Evolutionary conservation across 805 yeast species (phyloP).

Genomic region (Saturnispora besseyi): DNA sequence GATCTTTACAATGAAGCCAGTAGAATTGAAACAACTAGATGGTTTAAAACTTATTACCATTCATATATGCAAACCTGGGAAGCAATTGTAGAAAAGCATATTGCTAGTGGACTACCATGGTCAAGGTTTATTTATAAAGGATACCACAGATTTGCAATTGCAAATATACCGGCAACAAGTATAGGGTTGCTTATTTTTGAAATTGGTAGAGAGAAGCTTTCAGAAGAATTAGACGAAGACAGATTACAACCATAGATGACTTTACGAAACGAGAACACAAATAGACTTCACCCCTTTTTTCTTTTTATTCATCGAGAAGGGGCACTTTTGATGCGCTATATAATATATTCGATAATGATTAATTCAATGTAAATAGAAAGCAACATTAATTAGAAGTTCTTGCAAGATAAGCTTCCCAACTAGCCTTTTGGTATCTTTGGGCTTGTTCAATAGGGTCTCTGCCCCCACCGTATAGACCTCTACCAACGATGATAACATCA

Average conservation of each 20-base stretch:
- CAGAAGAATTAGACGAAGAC: slow-evolving; percentile 21
- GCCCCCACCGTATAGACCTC: slow-evolving; percentile 92
- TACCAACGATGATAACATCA: slow-evolving; percentile 95
- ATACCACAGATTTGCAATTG: slow-evolving; percentile 57
- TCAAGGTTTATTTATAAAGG: slow-evolving; percentile 70
- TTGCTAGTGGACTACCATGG: slow-evolving; percentile 49
- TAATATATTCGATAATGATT: neutral
- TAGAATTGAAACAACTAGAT: slow-evolving; percentile 18
- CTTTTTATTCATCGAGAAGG: no score
- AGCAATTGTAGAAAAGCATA: slow-evolving; percentile 46
- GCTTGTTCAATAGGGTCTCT: slow-evolving; percentile 88
- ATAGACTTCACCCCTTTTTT: no score
- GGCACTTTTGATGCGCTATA: no score
- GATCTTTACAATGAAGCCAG: slow-evolving; percentile 47
- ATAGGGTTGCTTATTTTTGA: slow-evolving; percentile 81
- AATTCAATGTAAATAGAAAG: neutral
- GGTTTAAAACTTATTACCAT: slow-evolving; percentile 50
- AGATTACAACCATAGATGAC: slow-evolving; percentile 5
- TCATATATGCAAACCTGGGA: slow-evolving; percentile 70
- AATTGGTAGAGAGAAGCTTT: slow-evolving; percentile 48
- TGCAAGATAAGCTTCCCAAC: slow-evolving; percentile 82
- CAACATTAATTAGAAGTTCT: slow-evolving; percentile 18
- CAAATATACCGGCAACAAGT: slow-evolving; percentile 82
- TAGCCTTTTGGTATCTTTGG: slow-evolving; percentile 81
- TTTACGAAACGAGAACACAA: no score